Percentiles rank a stretch among this genome's conserved stretches.
These are phyloP conservation scores for Trichoderma sp. DNA, from an alignment of 2,329 filamentous ascomycete species.

Conservation along the genomic window DNA sequence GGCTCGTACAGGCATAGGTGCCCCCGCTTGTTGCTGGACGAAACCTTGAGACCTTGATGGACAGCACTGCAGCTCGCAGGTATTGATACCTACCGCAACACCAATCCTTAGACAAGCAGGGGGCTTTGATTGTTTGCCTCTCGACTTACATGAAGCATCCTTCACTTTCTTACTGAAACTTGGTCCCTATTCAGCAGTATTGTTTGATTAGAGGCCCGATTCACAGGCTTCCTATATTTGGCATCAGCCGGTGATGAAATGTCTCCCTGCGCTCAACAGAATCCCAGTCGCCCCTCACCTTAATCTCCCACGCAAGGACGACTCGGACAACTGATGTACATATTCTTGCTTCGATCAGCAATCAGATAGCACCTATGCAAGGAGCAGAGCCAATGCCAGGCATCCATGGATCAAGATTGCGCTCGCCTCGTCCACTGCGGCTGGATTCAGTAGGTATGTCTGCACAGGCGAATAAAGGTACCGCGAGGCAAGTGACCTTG, in stretches of 20 bases:
- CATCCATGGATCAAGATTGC: no score
- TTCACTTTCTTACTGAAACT: neutral
- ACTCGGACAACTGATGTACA: no score
- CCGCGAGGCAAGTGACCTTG: neutral
- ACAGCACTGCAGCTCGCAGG: neutral
- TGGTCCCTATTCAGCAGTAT: neutral
- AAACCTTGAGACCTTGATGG: no score
- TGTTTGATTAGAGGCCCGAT: neutral
- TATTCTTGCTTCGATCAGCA: neutral
- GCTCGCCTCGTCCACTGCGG: neutral
- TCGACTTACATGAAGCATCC: conserved; percentile 9
- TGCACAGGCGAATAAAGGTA: neutral
- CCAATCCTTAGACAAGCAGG: no score
- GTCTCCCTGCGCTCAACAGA: neutral
- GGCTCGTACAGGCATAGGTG: neutral
- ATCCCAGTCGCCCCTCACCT: neutral
- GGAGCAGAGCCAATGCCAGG: no score
- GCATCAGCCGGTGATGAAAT: no score
- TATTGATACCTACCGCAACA: neutral
- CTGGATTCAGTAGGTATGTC: neutral
- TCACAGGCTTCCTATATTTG: neutral
- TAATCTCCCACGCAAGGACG: neutral
- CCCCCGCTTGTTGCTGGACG: neutral
- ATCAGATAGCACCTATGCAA: neutral
- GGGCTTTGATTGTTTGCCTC: neutral